Conservation (phyloP, 768 basidiomycete genomes). For the Cantharellus cinnabarinus region DNA sequence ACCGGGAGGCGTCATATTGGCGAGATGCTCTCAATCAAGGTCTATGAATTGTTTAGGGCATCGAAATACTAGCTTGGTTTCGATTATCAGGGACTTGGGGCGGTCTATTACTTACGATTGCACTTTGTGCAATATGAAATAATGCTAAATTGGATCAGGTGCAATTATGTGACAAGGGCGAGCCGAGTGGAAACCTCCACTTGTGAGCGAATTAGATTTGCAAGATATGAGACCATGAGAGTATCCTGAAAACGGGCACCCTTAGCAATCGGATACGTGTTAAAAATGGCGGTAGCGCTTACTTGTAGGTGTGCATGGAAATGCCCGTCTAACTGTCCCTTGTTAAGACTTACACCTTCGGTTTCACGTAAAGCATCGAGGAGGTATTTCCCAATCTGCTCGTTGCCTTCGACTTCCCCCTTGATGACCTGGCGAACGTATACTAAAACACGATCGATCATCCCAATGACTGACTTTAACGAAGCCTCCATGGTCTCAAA, state of each 20-base stretch:
- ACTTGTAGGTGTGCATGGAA: conserved; percentile 68
- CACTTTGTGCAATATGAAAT: background rate
- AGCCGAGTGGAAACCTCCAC: conserved; percentile 79
- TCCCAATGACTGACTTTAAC: conserved; percentile 42
- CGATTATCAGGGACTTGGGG: background rate
- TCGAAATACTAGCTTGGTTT: background rate
- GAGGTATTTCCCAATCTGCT: conserved; percentile 74
- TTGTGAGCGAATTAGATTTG: conserved; percentile 82
- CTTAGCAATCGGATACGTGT: background rate
- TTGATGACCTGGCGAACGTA: conserved; percentile 68
- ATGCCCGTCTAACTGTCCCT: conserved; percentile 25
- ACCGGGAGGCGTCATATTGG: conserved; percentile 9
- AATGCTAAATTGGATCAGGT: background rate
- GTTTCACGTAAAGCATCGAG: conserved; percentile 70
- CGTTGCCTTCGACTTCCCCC: conserved; percentile 61
- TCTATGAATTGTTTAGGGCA: conserved; percentile 10
- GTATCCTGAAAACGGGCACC: conserved; percentile 37
- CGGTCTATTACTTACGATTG: background rate
- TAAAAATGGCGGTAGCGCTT: background rate
- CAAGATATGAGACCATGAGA: conserved; percentile 86
- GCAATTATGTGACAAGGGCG: conserved; percentile 34
- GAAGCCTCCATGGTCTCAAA: conserved; percentile 62
- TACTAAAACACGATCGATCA: conserved; percentile 67
- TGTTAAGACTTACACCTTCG: conserved; percentile 27
- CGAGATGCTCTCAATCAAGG: conserved; percentile 7